Evolutionary conservation across 2,329 filamentous ascomycete species (phyloP).

Genomic region (Chaetothyriales sp.): DNA sequence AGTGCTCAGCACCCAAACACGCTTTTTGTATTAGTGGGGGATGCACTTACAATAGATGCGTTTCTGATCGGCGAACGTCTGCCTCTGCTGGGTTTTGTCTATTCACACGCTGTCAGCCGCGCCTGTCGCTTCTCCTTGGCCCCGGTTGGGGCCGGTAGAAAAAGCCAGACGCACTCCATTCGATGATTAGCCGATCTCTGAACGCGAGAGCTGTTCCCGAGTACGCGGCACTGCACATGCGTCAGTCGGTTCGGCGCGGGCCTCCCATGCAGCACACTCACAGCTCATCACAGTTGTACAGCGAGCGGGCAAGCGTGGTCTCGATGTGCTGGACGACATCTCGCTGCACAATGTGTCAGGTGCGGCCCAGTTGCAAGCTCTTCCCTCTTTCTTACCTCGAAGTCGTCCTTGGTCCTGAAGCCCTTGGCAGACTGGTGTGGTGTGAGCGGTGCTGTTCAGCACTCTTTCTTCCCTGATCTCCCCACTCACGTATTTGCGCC

Average conservation of each 20-base stretch:
- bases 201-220: constrained; percentile 82
- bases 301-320: constrained; percentile 83
- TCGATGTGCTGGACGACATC: constrained; percentile 91
- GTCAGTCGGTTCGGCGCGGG: constrained; percentile 6
- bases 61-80: constrained; percentile 83
- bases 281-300: constrained; percentile 95
- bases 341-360: constrained; percentile 34
- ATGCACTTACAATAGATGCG: constrained; percentile 65
- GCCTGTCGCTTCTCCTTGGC: background rate
- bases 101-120: background rate
- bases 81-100: constrained; percentile 85
- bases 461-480: constrained; percentile 20
- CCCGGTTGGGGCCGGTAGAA: background rate
- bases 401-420: constrained; percentile 69
- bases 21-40: background rate
- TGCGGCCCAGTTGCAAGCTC: constrained; percentile 6
- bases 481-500: constrained; percentile 38
- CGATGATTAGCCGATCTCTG: constrained; percentile 78
- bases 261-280: constrained; percentile 20
- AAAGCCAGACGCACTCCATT: constrained; percentile 50
- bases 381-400: constrained; percentile 37
- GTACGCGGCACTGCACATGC: constrained; percentile 56
- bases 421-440: constrained; percentile 44
- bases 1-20: background rate
- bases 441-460: background rate